Percentiles rank a stretch among this genome's conserved stretches.
phyloP scores from a whole-genome alignment of 2,329 filamentous ascomycete genomes.

The Alternaria arbusti region DNA sequence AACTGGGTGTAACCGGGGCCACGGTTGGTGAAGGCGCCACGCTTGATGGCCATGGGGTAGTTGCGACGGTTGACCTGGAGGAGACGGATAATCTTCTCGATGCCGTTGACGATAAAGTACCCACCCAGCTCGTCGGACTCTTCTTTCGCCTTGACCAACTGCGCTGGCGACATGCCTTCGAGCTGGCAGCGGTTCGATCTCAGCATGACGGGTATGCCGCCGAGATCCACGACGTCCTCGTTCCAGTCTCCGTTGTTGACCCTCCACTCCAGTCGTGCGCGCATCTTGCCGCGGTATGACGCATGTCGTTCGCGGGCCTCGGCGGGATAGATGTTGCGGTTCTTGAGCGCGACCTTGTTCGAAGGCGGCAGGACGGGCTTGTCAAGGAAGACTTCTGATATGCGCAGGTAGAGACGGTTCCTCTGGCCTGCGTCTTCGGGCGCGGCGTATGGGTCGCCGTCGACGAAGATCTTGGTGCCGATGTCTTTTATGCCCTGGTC shows the following conservation, averaged over 20 bases:
- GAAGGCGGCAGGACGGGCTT: constrained; percentile 78
- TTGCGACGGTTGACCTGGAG: constrained; percentile 73
- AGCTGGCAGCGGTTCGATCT: constrained; percentile 91
- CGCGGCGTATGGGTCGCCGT: constrained; percentile 67
- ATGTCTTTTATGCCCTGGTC: constrained; percentile 84
- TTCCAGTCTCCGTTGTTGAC: constrained; percentile 87
- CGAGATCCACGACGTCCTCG: constrained; percentile 83
- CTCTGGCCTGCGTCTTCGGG: constrained; percentile 65
- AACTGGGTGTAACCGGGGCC: constrained; percentile 86
- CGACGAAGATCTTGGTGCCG: constrained; percentile 84
- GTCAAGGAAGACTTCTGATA: constrained; percentile 82
- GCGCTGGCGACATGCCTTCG: constrained; percentile 80
- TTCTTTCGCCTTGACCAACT: constrained; percentile 86
- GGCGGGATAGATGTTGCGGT: constrained; percentile 85
- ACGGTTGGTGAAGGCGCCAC: constrained; percentile 86
- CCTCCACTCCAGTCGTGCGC: constrained; percentile 80
- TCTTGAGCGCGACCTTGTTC: constrained; percentile 81
- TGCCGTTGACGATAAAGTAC: constrained; percentile 91
- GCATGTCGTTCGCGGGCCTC: constrained; percentile 94
- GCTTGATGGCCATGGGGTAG: constrained; percentile 92
- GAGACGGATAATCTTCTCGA: constrained; percentile 12
- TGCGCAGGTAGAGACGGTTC: constrained; percentile 78
- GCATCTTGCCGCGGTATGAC: constrained; percentile 87
- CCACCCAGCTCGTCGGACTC: constrained; percentile 95
- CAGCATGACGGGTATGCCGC: constrained; percentile 74